Evolutionary conservation across 2,329 filamentous ascomycete genomes (phyloP).

Genomic region (Coccinonectria pachysandricola): DNA sequence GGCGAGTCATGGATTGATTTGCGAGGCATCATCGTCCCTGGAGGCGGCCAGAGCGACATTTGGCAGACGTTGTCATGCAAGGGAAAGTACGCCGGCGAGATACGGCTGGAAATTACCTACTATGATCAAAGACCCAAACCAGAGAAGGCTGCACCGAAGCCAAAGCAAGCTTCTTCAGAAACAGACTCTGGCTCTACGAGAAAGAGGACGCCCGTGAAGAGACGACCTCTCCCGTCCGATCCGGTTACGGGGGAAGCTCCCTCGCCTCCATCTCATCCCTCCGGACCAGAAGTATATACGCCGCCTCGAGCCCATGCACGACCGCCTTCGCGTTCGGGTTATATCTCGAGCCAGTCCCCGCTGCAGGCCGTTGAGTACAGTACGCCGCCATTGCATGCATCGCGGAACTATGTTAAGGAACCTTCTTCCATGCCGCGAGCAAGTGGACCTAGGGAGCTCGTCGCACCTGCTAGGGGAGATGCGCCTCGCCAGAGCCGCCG

Average conservation of each 20-base stretch:
- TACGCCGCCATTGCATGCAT: slow-evolving; percentile 27
- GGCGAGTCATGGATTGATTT: slow-evolving; percentile 88
- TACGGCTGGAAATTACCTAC: slow-evolving; percentile 90
- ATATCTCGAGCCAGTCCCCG: slow-evolving; percentile 42
- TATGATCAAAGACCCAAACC: slow-evolving; percentile 82
- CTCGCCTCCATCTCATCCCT: slow-evolving; percentile 8
- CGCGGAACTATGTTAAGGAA: slow-evolving; percentile 25
- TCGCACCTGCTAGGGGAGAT: slow-evolving; percentile 13
- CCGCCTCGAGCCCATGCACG: slow-evolving; percentile 38
- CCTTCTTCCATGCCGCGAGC: slow-evolving; percentile 25
- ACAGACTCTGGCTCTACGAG: slow-evolving; percentile 30
- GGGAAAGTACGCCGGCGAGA: slow-evolving; percentile 91
- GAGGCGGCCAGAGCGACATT: slow-evolving; percentile 85
- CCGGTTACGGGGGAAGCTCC: slow-evolving; percentile 51
- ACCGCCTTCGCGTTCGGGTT: slow-evolving; percentile 25
- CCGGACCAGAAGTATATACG: slow-evolving; percentile 34
- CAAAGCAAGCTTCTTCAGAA: slow-evolving; percentile 31
- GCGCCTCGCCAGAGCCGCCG: slow-evolving; percentile 22
- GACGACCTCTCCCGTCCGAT: slow-evolving; percentile 73
- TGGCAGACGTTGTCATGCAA: slow-evolving; percentile 85
- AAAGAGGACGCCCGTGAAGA: slow-evolving; percentile 58
- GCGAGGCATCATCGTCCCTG: slow-evolving; percentile 66
- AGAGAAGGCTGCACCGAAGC: slow-evolving; percentile 53
- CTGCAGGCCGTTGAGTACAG: slow-evolving; percentile 42
- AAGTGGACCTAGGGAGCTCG: slow-evolving; percentile 10